A percentile compares a stretch with the other conserved stretches of the same genome.
Evolutionary conservation across 2,329 filamentous ascomycete genomes (phyloP).

Genomic region (Apiospora koreana): DNA sequence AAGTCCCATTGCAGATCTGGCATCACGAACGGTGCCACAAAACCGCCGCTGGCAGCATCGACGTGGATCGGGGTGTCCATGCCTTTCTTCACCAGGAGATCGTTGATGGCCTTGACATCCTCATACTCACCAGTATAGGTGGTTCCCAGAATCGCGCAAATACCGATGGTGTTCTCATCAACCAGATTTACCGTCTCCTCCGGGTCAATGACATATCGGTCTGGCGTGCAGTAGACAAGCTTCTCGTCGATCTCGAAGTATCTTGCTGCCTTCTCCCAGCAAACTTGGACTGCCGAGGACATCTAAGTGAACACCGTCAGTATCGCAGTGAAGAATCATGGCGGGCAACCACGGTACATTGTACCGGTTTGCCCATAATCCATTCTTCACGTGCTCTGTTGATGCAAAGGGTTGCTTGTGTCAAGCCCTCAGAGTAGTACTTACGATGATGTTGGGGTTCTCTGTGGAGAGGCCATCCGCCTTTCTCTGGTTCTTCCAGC

Average conservation of each 20-base stretch:
- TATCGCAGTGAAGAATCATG: not conserved
- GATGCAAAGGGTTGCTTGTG: too few species aligned
- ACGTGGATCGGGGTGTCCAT: conserved; percentile 90
- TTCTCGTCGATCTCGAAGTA: conserved; percentile 95
- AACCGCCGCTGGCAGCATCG: conserved; percentile 88
- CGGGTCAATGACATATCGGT: conserved; percentile 66
- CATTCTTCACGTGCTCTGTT: not conserved
- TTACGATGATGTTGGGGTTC: conserved; percentile 75
- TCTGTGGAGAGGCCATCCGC: conserved; percentile 80
- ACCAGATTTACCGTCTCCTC: conserved; percentile 60
- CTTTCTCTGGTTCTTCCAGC: conserved; percentile 85
- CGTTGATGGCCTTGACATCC: conserved; percentile 89
- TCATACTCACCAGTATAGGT: conserved; percentile 97
- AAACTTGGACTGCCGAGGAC: conserved; percentile 94
- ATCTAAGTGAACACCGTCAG: conserved; percentile 46
- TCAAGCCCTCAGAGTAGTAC: too few species aligned
- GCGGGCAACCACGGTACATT: not conserved
- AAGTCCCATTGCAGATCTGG: conserved; percentile 91
- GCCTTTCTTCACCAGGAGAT: conserved; percentile 72
- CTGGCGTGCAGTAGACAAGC: conserved; percentile 65
- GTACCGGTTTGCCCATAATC: not conserved
- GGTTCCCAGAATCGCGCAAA: conserved; percentile 86
- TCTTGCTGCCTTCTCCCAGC: conserved; percentile 89
- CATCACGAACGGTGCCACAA: conserved; percentile 88
- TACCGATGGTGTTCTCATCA: conserved; percentile 80